Percentiles rank a stretch among this genome's conserved stretches.
phyloP scores from a whole-genome alignment of 2,329 filamentous ascomycete genomes.

The Pseudogymnoascus pannorum region DNA sequence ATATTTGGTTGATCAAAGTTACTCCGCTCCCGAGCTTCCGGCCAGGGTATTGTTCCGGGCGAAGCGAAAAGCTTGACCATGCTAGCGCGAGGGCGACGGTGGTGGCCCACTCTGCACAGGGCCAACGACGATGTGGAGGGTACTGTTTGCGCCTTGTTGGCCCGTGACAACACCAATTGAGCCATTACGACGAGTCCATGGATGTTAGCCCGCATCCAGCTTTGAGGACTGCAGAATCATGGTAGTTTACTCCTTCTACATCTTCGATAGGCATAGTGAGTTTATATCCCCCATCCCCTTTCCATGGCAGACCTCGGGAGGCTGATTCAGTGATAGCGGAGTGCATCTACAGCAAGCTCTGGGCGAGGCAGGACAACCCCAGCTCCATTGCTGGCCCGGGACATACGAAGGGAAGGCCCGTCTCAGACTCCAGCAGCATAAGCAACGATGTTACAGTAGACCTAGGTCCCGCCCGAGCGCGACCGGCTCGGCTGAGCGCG shows the following conservation, averaged over 20 bases:
- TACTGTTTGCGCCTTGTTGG: slow-evolving; percentile 7
- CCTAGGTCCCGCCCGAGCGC: slow-evolving; percentile 25
- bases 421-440: slow-evolving; percentile 39
- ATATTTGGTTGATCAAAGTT: slow-evolving; percentile 4
- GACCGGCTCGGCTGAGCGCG: slow-evolving; percentile 34
- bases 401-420: slow-evolving; percentile 39
- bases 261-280: slow-evolving; percentile 95
- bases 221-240: slow-evolving; percentile 44
- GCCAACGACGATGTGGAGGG: slow-evolving; percentile 7
- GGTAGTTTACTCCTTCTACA: slow-evolving; percentile 96
- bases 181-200: slow-evolving; percentile 8
- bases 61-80: slow-evolving; percentile 8
- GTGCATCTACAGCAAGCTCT: slow-evolving; percentile 91
- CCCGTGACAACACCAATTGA: slow-evolving; percentile 5
- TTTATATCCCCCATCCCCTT: slow-evolving; percentile 16
- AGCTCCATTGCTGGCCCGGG: slow-evolving; percentile 36
- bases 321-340: slow-evolving; percentile 56
- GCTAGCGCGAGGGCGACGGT: not conserved
- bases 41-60: slow-evolving; percentile 6
- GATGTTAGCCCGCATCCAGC: slow-evolving; percentile 3
- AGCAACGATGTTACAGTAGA: slow-evolving; percentile 34
- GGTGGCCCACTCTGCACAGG: not conserved
- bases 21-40: not conserved
- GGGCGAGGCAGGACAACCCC: slow-evolving; percentile 43
- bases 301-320: not conserved